These are phyloP conservation scores for Anisodus acutangulus DNA, from an alignment of 257 asterid genomes.

Conservation along the genomic window DNA sequence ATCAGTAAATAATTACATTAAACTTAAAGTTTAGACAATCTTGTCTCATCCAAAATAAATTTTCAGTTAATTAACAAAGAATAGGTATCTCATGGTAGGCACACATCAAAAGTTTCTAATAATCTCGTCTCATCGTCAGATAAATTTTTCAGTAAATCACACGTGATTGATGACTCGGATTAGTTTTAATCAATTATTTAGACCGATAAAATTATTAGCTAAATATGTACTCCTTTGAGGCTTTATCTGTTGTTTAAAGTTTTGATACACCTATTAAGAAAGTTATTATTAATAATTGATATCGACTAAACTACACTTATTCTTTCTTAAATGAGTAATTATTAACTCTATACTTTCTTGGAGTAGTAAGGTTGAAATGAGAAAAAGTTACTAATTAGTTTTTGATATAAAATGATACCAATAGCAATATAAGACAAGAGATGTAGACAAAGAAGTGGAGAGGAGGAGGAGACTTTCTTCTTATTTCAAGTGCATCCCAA, in stretches of 20 bases:
- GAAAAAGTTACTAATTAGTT: too few species aligned
- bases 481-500: too few species aligned
- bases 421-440: too few species aligned
- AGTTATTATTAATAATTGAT: too few species aligned
- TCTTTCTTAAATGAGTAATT: too few species aligned
- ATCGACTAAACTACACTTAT: too few species aligned
- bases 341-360: too few species aligned
- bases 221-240: not conserved
- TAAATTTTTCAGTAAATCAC: not conserved
- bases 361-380: too few species aligned
- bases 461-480: too few species aligned
- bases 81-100: not conserved
- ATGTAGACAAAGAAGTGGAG: too few species aligned
- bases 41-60: slow-evolving; percentile 1
- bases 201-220: not conserved
- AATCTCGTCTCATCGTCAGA: not conserved
- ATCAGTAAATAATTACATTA: not conserved
- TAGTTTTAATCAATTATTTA: not conserved
- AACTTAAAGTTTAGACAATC: not conserved
- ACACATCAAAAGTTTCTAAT: slow-evolving; percentile 20
- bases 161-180: not conserved
- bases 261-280: not conserved
- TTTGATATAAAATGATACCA: too few species aligned
- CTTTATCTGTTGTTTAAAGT: not conserved
- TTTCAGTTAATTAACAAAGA: not conserved